Evolutionary conservation across 2,329 filamentous ascomycete species (phyloP).

Genomic region (Cytospora paraplurivora): DNA sequence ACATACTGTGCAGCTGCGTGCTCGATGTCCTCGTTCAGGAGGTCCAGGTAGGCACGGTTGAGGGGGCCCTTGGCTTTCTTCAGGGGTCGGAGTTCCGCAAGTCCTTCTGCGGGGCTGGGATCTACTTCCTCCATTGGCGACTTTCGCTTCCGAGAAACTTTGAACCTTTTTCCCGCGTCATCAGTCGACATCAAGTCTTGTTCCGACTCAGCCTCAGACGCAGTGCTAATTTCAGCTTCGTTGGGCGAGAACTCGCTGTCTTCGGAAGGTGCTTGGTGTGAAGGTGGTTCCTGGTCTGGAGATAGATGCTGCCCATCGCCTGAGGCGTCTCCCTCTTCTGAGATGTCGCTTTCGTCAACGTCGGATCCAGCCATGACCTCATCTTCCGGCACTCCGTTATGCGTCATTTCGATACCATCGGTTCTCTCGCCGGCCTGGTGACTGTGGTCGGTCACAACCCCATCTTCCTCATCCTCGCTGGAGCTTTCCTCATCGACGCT

Average conservation of each 20-base stretch:
- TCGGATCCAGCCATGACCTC: background rate
- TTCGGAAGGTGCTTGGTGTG: constrained; percentile 7
- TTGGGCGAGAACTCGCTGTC: constrained; percentile 4
- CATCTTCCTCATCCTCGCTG: background rate
- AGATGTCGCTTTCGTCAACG: background rate
- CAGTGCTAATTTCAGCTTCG: constrained; percentile 6
- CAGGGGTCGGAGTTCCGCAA: constrained; percentile 37
- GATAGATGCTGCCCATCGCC: background rate
- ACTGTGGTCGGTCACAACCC: background rate
- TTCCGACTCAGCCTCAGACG: background rate
- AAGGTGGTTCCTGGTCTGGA: constrained; percentile 7
- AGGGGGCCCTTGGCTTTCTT: constrained; percentile 50
- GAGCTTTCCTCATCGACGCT: background rate
- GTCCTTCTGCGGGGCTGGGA: background rate
- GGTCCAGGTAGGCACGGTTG: constrained; percentile 50
- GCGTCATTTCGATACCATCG: no score
- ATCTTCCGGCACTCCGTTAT: background rate
- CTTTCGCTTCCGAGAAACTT: constrained; percentile 17
- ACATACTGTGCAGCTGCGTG: constrained; percentile 48
- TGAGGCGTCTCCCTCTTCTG: background rate
- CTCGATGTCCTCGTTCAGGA: constrained; percentile 61
- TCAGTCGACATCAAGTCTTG: background rate
- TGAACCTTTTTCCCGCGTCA: no score
- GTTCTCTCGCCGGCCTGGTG: background rate
- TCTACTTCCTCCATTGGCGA: constrained; percentile 2